phyloP scores from a whole-genome alignment of 306 rosid species.

The Neltuma alba region DNA sequence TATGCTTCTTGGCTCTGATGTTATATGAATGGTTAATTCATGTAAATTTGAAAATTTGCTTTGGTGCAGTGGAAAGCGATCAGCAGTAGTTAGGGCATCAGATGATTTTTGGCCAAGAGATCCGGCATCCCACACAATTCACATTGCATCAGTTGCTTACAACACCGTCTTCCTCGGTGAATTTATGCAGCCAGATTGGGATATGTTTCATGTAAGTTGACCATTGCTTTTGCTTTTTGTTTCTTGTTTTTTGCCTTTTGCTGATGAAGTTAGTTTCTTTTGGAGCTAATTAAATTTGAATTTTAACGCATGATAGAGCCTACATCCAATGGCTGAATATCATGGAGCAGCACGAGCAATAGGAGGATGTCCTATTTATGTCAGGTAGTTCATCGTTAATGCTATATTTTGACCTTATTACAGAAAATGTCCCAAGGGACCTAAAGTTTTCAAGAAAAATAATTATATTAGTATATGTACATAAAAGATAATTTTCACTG shows the following conservation, averaged over 20 bases:
- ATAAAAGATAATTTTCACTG: neutral
- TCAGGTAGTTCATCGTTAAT: slow-evolving; percentile 56
- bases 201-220: slow-evolving; percentile 83
- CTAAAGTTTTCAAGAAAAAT: neutral
- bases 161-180: slow-evolving; percentile 89
- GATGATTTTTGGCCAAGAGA: slow-evolving; percentile 96
- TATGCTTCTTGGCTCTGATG: neutral
- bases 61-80: slow-evolving; percentile 57
- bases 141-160: slow-evolving; percentile 85
- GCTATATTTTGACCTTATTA: neutral
- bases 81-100: slow-evolving; percentile 84
- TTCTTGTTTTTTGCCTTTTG: neutral
- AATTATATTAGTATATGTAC: neutral
- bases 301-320: slow-evolving; percentile 52
- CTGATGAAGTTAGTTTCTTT: neutral
- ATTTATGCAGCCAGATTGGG: slow-evolving; percentile 98
- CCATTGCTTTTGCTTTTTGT: neutral
- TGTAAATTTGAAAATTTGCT: slow-evolving; percentile 3
- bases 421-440: neutral
- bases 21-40: neutral
- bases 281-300: slow-evolving; percentile 28
- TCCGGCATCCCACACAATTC: slow-evolving; percentile 87
- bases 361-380: slow-evolving; percentile 94
- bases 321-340: slow-evolving; percentile 94
- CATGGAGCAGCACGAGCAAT: slow-evolving; percentile 96